Conservation (phyloP, 768 basidiomycete species). For the Tylopilus vinaceipallidus region DNA sequence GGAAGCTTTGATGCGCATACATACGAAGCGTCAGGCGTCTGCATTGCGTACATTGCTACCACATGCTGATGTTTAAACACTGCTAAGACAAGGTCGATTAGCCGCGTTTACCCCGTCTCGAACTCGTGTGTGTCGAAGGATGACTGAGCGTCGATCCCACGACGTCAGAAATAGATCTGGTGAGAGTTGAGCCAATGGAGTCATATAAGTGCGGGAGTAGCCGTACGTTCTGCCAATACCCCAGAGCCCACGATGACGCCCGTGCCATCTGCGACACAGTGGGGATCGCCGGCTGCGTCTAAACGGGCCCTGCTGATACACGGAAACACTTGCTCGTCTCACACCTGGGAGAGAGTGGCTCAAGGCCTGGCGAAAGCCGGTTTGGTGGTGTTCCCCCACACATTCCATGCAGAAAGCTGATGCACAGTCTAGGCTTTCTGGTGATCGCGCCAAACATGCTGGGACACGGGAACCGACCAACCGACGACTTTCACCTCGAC, state of each 20-base stretch:
- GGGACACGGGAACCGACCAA: constrained; percentile 13
- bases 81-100: background rate
- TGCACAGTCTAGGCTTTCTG: constrained; percentile 4
- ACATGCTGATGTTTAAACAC: background rate
- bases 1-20: constrained; percentile 52
- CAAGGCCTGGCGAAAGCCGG: constrained; percentile 8
- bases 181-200: background rate
- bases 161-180: constrained; percentile 4
- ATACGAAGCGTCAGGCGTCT: too few species aligned
- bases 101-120: background rate
- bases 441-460: constrained; percentile 19
- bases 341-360: constrained; percentile 14
- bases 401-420: background rate
- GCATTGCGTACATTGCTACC: too few species aligned
- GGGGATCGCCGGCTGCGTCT: constrained; percentile 13
- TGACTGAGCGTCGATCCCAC: background rate
- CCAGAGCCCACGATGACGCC: constrained; percentile 6
- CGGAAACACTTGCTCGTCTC: constrained; percentile 10
- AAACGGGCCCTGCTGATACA: constrained; percentile 18
- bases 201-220: background rate
- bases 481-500: constrained; percentile 9
- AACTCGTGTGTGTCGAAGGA: background rate
- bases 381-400: background rate
- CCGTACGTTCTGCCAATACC: too few species aligned
- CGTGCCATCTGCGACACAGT: constrained; percentile 15